phyloP scores from a whole-genome alignment of 2,329 filamentous ascomycete genomes.

The Alternaria ethzedia region DNA sequence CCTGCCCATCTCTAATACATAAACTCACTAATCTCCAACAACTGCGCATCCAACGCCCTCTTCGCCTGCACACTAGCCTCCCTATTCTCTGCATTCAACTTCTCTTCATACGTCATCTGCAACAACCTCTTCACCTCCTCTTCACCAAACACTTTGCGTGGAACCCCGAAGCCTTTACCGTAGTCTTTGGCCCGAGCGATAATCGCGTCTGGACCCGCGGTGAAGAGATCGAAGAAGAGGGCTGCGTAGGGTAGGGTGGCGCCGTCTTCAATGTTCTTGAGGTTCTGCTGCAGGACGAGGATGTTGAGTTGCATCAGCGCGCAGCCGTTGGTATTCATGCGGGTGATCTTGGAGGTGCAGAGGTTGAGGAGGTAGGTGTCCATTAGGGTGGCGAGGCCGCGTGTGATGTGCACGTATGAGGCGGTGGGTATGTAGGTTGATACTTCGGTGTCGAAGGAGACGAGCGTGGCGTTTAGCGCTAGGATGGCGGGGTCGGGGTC shows the following conservation, averaged over 20 bases:
- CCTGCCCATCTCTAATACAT: slow-evolving; percentile 56
- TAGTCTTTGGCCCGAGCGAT: slow-evolving; percentile 65
- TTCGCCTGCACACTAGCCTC: slow-evolving; percentile 70
- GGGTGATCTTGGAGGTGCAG: slow-evolving; percentile 70
- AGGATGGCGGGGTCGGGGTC: slow-evolving; percentile 82
- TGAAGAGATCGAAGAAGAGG: slow-evolving; percentile 73
- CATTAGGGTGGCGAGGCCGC: slow-evolving; percentile 77
- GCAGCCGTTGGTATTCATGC: slow-evolving; percentile 84
- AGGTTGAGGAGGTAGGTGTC: slow-evolving; percentile 75
- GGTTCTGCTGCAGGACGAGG: slow-evolving; percentile 91
- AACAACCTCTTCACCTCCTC: slow-evolving; percentile 51
- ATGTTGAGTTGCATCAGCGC: slow-evolving; percentile 93
- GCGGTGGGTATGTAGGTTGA: slow-evolving; percentile 72
- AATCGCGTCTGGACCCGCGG: slow-evolving; percentile 68
- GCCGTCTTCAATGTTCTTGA: slow-evolving; percentile 85
- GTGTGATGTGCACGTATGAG: slow-evolving; percentile 75
- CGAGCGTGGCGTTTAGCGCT: slow-evolving; percentile 80
- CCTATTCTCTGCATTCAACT: slow-evolving; percentile 69
- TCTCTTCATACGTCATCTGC: slow-evolving; percentile 52
- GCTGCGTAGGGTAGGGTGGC: slow-evolving; percentile 69
- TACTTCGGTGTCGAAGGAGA: slow-evolving; percentile 86
- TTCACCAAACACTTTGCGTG: slow-evolving; percentile 42
- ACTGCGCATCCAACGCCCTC: slow-evolving; percentile 72
- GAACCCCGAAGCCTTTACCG: slow-evolving; percentile 34
- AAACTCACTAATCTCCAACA: slow-evolving; percentile 73